Base-by-base conservation (phyloP, 192 early-diverging fungal species). In the Spizellomyces sp. region DNA sequence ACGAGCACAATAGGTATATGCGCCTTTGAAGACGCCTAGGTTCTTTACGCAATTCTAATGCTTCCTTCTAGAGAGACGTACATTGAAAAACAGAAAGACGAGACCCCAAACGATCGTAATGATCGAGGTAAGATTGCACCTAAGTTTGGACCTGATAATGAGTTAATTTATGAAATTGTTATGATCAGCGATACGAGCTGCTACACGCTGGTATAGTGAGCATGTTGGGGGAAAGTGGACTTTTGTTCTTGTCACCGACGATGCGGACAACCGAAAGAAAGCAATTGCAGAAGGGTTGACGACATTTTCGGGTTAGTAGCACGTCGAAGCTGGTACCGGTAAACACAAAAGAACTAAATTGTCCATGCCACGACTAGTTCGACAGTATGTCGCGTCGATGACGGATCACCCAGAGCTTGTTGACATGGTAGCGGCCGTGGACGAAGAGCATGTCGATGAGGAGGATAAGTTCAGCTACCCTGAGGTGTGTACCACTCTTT, bases 61-160 rank as follows among this genome's bases (percentile, higher is more conserved):
- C 27, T 36, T 36, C 3, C 27, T 73, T 90, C 94, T 77, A 77
- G 89, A 8, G 94, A 94, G 17, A 94, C 94, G 4, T 98, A 90
- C 84, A 86, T 95, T 36, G 93, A 98, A 56, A 86, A 87, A 46
- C 67, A 84, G 8, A 80, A 90, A 47, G 89, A 86, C 54, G 97
- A 99, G 79, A 86, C 91, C 0, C 90, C 92, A 9, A 99, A 99
- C 67, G 97, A 99, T 70, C 85, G 94, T 64, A 99, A 99, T 64
- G 97, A 99, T 69, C 70, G 95, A 74, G 27, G 27, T 36, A 36
- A 36, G 27, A 36, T 36, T 3, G 27, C 27, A 36, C 27, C 3
- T 36, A 88, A 36, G 27, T 0, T 36, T 36, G 89, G 90, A 66
- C 27, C 21, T 61, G 41, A 12, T 27, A 61, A 4, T 15, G 14